A percentile compares a stretch with the other conserved stretches of the same genome.
Conservation (phyloP, 2,329 filamentous ascomycete genomes). For the Xylaria arbuscula region DNA sequence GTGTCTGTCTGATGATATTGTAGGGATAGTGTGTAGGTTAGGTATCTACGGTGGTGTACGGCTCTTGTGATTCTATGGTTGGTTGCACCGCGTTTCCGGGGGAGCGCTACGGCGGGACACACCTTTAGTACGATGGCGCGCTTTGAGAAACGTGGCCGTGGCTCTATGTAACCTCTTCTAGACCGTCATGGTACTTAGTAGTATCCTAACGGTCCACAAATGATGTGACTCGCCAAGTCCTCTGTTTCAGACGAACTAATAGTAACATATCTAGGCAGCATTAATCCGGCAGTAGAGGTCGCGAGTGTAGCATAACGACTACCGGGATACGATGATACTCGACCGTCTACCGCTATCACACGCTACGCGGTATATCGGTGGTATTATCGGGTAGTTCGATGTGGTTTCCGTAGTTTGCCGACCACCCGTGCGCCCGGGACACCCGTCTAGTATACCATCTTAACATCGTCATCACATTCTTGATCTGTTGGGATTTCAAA, state of each 20-base stretch:
- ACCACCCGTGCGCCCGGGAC: constrained; percentile 1
- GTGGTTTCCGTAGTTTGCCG: constrained; percentile 17
- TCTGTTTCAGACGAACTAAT: constrained; percentile 16
- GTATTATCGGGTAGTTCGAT: constrained; percentile 31
- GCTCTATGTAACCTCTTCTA: constrained; percentile 8
- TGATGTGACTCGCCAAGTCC: constrained; percentile 9
- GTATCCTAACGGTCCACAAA: neutral
- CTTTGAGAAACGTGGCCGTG: constrained; percentile 34
- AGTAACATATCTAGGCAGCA: neutral
- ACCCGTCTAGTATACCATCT: neutral
- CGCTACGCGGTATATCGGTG: constrained; percentile 24
- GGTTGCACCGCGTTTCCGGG: constrained; percentile 30
- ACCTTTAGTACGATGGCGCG: constrained; percentile 17
- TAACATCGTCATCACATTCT: neutral
- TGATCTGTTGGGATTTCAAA: constrained; percentile 4
- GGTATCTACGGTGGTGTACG: neutral
- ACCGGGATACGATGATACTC: neutral
- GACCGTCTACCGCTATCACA: constrained; percentile 17
- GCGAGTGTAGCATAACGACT: neutral
- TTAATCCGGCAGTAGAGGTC: constrained; percentile 1
- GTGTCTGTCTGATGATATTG: neutral
- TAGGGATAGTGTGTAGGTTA: neutral
- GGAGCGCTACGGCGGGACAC: constrained; percentile 24
- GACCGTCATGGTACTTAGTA: neutral
- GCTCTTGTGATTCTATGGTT: constrained; percentile 16